These are phyloP conservation scores for Aspergillus fumigatiaffinis DNA, from an alignment of 2,329 filamentous ascomycete genomes.

Conservation along the genomic window DNA sequence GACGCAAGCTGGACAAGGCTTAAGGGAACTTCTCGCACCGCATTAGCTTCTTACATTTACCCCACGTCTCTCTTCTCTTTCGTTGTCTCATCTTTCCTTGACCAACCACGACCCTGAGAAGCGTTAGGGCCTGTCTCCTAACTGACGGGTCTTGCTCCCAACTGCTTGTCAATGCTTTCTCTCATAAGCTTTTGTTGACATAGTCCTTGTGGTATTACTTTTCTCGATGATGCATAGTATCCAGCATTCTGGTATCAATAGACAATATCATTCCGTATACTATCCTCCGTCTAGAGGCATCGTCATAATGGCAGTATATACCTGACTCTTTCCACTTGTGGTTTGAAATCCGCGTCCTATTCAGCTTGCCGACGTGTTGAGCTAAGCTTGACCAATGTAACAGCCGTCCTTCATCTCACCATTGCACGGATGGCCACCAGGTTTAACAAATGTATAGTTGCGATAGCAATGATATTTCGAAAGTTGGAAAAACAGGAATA, in stretches of 20 bases:
- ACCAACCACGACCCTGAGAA: neutral
- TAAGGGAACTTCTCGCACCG: conserved; percentile 16
- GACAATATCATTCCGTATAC: conserved; percentile 12
- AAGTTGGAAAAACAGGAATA: neutral
- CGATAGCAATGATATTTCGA: neutral
- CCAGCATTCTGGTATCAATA: conserved; percentile 4
- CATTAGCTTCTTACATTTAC: conserved; percentile 4
- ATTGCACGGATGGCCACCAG: neutral
- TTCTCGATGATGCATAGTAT: neutral
- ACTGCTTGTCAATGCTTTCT: neutral
- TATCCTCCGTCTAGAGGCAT: neutral
- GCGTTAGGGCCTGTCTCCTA: neutral
- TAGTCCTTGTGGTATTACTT: neutral
- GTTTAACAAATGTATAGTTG: neutral
- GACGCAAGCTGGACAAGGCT: conserved; percentile 74
- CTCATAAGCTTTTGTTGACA: neutral
- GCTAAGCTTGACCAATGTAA: neutral
- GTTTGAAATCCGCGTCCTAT: neutral
- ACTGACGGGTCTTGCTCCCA: neutral
- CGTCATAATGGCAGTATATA: neutral
- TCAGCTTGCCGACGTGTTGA: too few relatives aligned
- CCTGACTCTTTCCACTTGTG: neutral
- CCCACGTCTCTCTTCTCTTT: conserved; percentile 6
- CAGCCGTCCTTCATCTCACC: neutral
- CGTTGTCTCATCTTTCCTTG: neutral